Percentiles rank a stretch among this genome's conserved stretches.
These are phyloP conservation scores for Heliamphora pulchella DNA, from an alignment of 179 eudicot genomes.

Conservation along the genomic window DNA sequence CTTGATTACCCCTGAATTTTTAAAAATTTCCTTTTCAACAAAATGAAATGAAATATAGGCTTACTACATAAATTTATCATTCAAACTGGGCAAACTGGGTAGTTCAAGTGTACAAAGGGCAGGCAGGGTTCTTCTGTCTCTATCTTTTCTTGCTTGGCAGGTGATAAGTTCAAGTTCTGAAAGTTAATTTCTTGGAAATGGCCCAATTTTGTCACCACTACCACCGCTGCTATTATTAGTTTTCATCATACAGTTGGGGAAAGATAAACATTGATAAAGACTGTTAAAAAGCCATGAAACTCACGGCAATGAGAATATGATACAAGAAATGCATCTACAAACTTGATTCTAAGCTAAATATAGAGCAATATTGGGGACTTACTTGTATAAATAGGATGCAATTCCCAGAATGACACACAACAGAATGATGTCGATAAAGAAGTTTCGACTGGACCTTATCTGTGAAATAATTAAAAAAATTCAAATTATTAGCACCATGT, in stretches of 20 bases:
- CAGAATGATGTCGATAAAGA: conserved; percentile 72
- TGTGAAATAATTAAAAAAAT: conserved; percentile 20
- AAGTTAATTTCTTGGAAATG: neutral
- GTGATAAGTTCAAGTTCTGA: neutral
- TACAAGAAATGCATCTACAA: neutral
- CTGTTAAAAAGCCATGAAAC: neutral
- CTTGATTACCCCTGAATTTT: too few species aligned
- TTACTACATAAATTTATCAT: too few species aligned
- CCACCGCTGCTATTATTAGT: neutral
- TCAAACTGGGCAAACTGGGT: too few species aligned
- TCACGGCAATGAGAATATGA: neutral
- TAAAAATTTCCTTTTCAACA: too few species aligned
- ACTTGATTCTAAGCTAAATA: neutral
- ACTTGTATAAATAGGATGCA: conserved; percentile 91
- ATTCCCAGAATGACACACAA: conserved; percentile 78
- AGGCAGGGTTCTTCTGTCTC: neutral
- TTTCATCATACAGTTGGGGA: neutral
- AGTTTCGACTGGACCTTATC: conserved; percentile 84
- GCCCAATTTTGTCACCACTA: neutral
- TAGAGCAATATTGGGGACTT: conserved; percentile 19
- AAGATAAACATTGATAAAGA: neutral
- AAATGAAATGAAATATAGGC: too few species aligned
- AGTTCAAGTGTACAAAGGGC: too few species aligned
- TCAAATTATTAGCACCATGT: neutral
- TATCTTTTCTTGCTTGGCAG: neutral